These are phyloP conservation scores for Pyracantha coccinea DNA, from an alignment of 331 rosid species.

Conservation along the genomic window DNA sequence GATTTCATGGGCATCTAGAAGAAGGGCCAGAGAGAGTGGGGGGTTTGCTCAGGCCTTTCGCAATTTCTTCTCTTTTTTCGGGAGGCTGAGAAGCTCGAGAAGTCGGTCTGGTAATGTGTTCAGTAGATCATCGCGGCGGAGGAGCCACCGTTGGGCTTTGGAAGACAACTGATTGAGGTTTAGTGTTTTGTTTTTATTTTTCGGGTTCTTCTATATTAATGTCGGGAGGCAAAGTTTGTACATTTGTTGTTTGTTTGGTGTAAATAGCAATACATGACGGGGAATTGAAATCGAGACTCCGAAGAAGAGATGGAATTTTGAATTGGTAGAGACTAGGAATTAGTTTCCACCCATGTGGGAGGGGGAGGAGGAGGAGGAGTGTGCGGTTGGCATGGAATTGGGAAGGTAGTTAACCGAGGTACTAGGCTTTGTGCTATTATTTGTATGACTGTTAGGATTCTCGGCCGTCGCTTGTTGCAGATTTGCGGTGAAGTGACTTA, in stretches of 20 bases:
- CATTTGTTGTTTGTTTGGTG: slow-evolving; percentile 28
- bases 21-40: slow-evolving; percentile 43
- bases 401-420: background rate
- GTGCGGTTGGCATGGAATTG: background rate
- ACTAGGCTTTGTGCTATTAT: background rate
- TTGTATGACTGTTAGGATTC: background rate
- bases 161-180: slow-evolving; percentile 23
- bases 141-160: slow-evolving; percentile 25
- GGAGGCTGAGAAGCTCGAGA: slow-evolving; percentile 43
- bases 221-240: slow-evolving; percentile 7
- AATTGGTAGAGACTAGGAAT: background rate
- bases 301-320: slow-evolving; percentile 17
- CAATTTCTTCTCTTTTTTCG: slow-evolving; percentile 33
- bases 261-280: slow-evolving; percentile 37
- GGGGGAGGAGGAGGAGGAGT: background rate
- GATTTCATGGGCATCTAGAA: slow-evolving; percentile 40
- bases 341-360: slow-evolving; percentile 3
- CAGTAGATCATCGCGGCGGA: slow-evolving; percentile 33
- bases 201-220: slow-evolving; percentile 3
- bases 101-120: slow-evolving; percentile 29
- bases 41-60: slow-evolving; percentile 36
- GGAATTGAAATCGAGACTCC: slow-evolving; percentile 13
- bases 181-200: background rate
- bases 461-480: background rate
- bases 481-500: background rate